Evolutionary conservation across 306 rosid genomes (phyloP).

Genomic region (Cucumis melo): DNA sequence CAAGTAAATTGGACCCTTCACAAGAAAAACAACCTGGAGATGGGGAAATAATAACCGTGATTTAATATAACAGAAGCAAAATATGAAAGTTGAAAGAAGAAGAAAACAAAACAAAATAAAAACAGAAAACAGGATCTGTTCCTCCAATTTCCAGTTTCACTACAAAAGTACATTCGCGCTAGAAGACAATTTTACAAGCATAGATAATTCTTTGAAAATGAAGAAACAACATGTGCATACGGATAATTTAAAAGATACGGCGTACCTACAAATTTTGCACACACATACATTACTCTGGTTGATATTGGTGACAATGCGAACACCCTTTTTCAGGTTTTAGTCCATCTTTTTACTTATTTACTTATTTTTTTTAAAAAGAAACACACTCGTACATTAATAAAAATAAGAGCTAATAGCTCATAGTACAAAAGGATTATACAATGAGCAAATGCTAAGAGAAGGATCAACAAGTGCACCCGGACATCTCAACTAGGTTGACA

Average conservation of each 20-base stretch:
- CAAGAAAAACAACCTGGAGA: constrained; percentile 79
- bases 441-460: too few species aligned
- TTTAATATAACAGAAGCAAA: neutral
- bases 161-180: neutral
- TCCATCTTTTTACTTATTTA: too few species aligned
- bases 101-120: too few species aligned
- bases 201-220: neutral
- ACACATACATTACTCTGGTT: neutral
- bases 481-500: too few species aligned
- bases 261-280: neutral
- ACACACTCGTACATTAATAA: too few species aligned
- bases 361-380: too few species aligned
- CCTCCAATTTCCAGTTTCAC: neutral
- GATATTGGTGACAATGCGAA: neutral
- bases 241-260: neutral
- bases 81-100: neutral
- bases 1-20: constrained; percentile 88
- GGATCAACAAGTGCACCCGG: too few species aligned
- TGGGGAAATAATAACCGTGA: constrained; percentile 3
- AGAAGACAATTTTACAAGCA: neutral
- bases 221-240: neutral
- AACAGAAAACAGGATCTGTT: neutral
- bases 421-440: too few species aligned
- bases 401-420: too few species aligned
- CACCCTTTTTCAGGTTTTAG: too few species aligned